A percentile compares a stretch with the other conserved stretches of the same genome.
These are phyloP conservation scores for Hysterangium stoloniferum DNA, from an alignment of 768 basidiomycete species.

Conservation along the genomic window DNA sequence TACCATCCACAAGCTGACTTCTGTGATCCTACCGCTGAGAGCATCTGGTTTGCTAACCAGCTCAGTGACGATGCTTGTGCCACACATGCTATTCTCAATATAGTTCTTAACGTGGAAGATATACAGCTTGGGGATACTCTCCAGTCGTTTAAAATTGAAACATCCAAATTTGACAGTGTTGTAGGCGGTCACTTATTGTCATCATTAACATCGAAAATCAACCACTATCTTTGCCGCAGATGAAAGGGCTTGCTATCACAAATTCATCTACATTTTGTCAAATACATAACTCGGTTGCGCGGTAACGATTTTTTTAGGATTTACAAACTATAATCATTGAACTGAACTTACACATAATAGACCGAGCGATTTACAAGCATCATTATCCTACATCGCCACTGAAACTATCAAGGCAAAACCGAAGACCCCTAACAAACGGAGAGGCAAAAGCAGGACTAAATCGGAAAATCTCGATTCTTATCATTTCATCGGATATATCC, in stretches of 20 bases:
- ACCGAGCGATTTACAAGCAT: conserved; percentile 50
- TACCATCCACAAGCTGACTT: conserved; percentile 33
- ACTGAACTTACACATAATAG: conserved; percentile 28
- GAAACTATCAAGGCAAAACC: conserved; percentile 37
- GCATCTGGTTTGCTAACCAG: conserved; percentile 64
- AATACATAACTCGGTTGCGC: conserved; percentile 51
- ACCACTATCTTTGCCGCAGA: conserved; percentile 28
- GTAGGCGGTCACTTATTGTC: conserved; percentile 28
- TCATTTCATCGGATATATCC: conserved; percentile 62
- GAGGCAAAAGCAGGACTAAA: neutral
- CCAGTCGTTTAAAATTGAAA: conserved; percentile 38
- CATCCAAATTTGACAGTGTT: conserved; percentile 47
- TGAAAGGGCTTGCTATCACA: conserved; percentile 56
- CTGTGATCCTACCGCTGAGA: conserved; percentile 44
- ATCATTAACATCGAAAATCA: conserved; percentile 1
- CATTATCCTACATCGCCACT: conserved; percentile 37
- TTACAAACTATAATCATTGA: too few species aligned
- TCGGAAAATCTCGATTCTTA: conserved; percentile 36
- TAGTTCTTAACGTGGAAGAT: conserved; percentile 47
- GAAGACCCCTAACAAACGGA: conserved; percentile 28
- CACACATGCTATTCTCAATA: conserved; percentile 53
- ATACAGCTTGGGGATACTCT: conserved; percentile 42
- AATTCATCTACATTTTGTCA: conserved; percentile 46
- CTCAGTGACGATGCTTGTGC: conserved; percentile 60
- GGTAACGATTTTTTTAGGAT: conserved; percentile 27